Evolutionary conservation across 225 moss, liverwort and hornwort species (phyloP).

Genomic region (Bryoerythrophyllum caledonicum): DNA sequence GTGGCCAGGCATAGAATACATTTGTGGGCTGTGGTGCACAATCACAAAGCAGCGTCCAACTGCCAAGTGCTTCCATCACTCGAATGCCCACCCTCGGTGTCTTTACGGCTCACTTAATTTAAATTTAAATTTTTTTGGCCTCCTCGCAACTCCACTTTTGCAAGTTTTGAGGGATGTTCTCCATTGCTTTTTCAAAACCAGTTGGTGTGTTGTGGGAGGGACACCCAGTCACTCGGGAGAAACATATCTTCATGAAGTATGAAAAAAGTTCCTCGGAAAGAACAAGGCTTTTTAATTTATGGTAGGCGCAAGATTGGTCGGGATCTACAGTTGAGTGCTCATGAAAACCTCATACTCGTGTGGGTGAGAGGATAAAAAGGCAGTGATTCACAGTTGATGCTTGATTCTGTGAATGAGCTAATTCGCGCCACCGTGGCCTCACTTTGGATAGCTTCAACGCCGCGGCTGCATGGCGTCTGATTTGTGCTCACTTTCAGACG

Average conservation of each 20-base stretch:
- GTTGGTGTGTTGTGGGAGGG: not conserved
- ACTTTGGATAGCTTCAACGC: slow-evolving; percentile 10
- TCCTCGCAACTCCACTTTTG: no score
- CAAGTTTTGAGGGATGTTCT: not conserved
- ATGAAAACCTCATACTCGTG: not conserved
- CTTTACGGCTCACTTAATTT: slow-evolving; percentile 18
- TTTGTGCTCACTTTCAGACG: slow-evolving; percentile 14
- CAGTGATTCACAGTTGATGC: slow-evolving; percentile 29
- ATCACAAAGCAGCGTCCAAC: not conserved
- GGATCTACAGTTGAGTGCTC: not conserved
- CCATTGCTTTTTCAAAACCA: not conserved
- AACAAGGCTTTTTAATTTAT: not conserved
- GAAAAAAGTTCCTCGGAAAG: not conserved
- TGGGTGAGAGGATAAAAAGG: slow-evolving; percentile 21
- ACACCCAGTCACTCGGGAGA: not conserved
- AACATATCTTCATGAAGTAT: no score
- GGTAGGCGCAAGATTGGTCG: no score
- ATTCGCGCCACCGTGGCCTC: slow-evolving; percentile 13
- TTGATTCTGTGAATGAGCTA: slow-evolving; percentile 24
- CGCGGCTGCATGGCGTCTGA: not conserved
- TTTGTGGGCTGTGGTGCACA: not conserved
- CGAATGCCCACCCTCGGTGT: not conserved
- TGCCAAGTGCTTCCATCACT: not conserved
- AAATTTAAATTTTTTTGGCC: no score
- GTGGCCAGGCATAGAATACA: not conserved